A percentile compares a stretch with the other conserved stretches of the same genome.
Evolutionary conservation across 2,329 filamentous ascomycete species (phyloP).

Genomic region (Botrytis tulipae): DNA sequence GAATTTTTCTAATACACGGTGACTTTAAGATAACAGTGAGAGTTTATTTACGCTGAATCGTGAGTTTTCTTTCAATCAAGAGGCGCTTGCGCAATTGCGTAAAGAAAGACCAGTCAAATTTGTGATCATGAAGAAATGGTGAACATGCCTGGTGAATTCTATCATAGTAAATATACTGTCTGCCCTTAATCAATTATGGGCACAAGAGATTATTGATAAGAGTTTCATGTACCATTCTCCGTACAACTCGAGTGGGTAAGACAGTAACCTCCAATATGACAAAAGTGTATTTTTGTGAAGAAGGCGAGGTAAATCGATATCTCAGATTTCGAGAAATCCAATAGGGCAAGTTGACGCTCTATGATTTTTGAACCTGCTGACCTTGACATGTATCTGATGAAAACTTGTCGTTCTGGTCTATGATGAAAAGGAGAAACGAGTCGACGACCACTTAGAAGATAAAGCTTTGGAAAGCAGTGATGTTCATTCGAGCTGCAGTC

Average conservation of each 20-base stretch:
- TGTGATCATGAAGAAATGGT: not conserved
- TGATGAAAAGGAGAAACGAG: not conserved
- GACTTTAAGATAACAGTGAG: not conserved
- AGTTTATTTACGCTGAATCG: rapidly evolving
- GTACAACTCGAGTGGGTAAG: not conserved
- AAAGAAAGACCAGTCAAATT: not conserved
- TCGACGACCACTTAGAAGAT: not conserved
- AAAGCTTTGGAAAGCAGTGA: not conserved
- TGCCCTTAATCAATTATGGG: not conserved
- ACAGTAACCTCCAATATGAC: not conserved
- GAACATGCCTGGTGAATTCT: not conserved
- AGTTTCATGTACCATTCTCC: not conserved
- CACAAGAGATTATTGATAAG: not conserved
- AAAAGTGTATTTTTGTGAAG: not conserved
- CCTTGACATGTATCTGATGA: not conserved
- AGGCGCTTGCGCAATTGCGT: not conserved
- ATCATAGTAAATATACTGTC: not conserved
- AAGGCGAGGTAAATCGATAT: not conserved
- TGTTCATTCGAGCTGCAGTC: not conserved
- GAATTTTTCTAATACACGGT: not conserved
- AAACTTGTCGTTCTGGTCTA: not conserved
- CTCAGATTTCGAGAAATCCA: not conserved
- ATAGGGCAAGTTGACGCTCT: not conserved
- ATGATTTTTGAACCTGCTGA: not conserved
- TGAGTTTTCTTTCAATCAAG: not conserved